Evolutionary conservation across 345 rosid genomes (phyloP), one percentile per base, ranked within the genome.

Genomic region (Salix suchowensis): DNA sequence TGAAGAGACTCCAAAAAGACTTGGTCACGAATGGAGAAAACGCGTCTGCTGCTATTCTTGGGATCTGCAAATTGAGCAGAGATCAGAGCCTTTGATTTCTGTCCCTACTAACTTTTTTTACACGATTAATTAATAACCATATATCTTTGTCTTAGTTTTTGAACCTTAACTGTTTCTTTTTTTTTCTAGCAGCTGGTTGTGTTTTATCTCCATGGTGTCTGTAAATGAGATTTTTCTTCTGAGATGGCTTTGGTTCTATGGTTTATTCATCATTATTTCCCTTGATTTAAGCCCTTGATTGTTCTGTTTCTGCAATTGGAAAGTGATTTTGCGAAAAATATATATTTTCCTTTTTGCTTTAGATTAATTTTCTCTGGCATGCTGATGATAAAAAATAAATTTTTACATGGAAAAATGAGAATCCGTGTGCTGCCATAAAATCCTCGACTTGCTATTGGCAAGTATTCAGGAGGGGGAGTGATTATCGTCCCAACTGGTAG

Each of bases 1-100:
- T 79, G 16, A 74, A 74, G 74, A 84, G 82, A 70, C 84, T 87
- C 30, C 84, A 84, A 65, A 81, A 52, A 50, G 76, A 74, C 48
- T 71, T 70, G 61, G 78, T 76, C 65, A 54, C 74, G 0, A 76
- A 76, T 58, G 82, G 69, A 28, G 71, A 77, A 50, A 85, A 69
- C 30, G 83, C 87, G 8, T 77, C 89, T 44, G 73, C 85, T 3
- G 37, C 84, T 19, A 50, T 86, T 44, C 52, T 78, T 4, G 70
- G 70, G 61, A 81, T 86, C 66, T 79, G 77, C 76, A 82, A 77
- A 21, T 42, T 86, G 79, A 84, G 85, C 64, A 76, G 88, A 80
- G 73, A 82, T 78, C 70, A 74, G 7, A 78, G 80, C 79, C 80
- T 70, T 73, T 84, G 77, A 82, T 70, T 78, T n/a, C 23, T 70